Evolutionary conservation across 208 protist species (phyloP), one percentile per base, ranked within the genome.

Genomic region (Leishmania lainsoni): DNA sequence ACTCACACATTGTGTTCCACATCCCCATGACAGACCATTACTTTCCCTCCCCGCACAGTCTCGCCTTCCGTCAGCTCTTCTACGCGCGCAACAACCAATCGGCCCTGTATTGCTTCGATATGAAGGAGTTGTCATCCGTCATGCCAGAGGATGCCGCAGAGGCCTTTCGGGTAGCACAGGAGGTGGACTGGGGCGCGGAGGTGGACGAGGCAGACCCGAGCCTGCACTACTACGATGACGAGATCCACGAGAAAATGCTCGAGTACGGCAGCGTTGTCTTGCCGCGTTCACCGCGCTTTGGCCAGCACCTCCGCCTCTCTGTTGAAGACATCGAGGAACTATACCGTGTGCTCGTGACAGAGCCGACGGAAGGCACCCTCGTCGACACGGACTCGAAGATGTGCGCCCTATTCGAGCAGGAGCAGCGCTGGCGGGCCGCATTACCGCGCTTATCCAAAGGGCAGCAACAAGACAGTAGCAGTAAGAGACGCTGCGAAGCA

Each of bases 11-110:
- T 5, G 70, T 93, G 22, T 83, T 89, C 22, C 83, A 84, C 63
- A 49, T 94, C 22, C 91, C 91, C 9, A 80, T 94, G 61, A 94
- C 89, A 0, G 72, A 75, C 14, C 89, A 94, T 71, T 94, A 86
- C 77, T 92, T 94, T 59, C 84, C 88, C 29, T 86, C 81, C 5
- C 71, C 75, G 4, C 22, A 80, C 22, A 79, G 88, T n/a, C 86
- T 88, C 16, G 88, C 86, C 3, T 94, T 94, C 69, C 86, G 68
- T 66, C 91, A 94, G 74, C 83, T 94, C 52, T 74, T 84, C 45
- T 69, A 90, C 61, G 82, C 81, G 29, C 84, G 91, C 68, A 83
- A 86, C 58, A 79, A 86, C 65, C 91, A 90, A 63, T 91, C 87
- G 17, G 81, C 83, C 22, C 90, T 90, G 22, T 94, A 93, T 82